A percentile compares a stretch with the other conserved stretches of the same genome.
These are phyloP conservation scores for Irpex lacteus DNA, from an alignment of 1,284 basidiomycete genomes.

Conservation along the genomic window DNA sequence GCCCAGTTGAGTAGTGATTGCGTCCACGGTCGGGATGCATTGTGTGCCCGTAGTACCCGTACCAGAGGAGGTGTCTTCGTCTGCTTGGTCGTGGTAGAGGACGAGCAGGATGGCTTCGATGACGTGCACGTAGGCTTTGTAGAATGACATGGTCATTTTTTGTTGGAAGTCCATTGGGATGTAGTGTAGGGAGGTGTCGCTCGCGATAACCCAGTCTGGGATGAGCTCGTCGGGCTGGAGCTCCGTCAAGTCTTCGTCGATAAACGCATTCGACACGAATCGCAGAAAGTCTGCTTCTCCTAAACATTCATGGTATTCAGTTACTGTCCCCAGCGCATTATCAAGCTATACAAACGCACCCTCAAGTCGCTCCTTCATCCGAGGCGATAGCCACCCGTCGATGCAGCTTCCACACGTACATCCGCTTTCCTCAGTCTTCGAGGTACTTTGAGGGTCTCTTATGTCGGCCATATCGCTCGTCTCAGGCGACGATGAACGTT, in stretches of 20 bases:
- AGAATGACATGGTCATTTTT: constrained; percentile 17
- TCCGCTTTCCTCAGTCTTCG: neutral
- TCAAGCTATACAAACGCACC: constrained; percentile 6
- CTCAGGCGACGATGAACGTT: neutral
- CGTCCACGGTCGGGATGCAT: constrained; percentile 10
- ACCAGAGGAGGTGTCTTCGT: neutral
- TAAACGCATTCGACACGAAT: constrained; percentile 4
- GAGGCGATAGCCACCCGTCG: constrained; percentile 18
- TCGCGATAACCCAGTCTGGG: constrained; percentile 7
- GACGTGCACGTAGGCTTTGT: constrained; percentile 13
- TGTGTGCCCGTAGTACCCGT: no score
- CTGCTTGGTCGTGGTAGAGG: constrained; percentile 5
- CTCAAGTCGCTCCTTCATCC: constrained; percentile 19
- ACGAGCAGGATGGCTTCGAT: constrained; percentile 12
- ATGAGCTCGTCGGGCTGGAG: constrained; percentile 9
- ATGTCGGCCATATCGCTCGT: neutral
- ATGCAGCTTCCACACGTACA: constrained; percentile 19
- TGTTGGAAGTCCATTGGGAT: constrained; percentile 15
- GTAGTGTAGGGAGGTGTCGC: constrained; percentile 15
- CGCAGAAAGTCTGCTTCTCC: constrained; percentile 9
- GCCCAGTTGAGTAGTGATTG: constrained; percentile 1
- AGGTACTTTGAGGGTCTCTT: neutral
- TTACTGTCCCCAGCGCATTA: neutral
- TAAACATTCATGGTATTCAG: neutral
- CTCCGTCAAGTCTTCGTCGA: constrained; percentile 4